phyloP scores from a whole-genome alignment of 495 filamentous ascomycete genomes.

The Apiosordaria backusii region DNA sequence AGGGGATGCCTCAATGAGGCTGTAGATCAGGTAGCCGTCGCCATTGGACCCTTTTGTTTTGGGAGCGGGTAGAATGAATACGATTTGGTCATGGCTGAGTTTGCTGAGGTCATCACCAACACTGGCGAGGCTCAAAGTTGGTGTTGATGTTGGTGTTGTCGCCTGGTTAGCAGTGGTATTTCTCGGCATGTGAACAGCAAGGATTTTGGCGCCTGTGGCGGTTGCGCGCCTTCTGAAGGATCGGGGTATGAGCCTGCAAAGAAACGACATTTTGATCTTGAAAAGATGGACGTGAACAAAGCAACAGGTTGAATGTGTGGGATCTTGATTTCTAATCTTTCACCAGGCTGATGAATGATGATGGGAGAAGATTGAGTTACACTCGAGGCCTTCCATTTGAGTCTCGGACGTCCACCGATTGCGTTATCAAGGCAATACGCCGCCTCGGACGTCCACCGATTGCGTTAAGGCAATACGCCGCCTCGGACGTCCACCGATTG shows the following conservation, averaged over 20 bases:
- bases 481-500: not conserved
- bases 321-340: not conserved
- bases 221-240: not conserved
- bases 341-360: not conserved
- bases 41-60: not conserved
- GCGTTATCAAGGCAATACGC: not conserved
- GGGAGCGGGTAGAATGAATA: conserved; percentile 28
- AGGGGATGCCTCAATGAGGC: conserved; percentile 29
- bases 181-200: conserved; percentile 8
- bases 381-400: not conserved
- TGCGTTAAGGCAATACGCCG: not conserved
- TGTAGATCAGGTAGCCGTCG: conserved; percentile 34
- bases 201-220: not conserved
- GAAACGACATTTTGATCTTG: not conserved
- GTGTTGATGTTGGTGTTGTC: not conserved
- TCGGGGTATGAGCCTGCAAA: not conserved
- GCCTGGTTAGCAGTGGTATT: not conserved
- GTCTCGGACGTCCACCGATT: not conserved
- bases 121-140: not conserved
- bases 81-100: conserved; percentile 34
- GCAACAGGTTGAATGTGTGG: not conserved
- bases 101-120: not conserved
- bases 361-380: not conserved
- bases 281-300: not conserved
- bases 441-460: not conserved